Conservation (phyloP, 305 asterid species). For the Petunia hybrid region DNA sequence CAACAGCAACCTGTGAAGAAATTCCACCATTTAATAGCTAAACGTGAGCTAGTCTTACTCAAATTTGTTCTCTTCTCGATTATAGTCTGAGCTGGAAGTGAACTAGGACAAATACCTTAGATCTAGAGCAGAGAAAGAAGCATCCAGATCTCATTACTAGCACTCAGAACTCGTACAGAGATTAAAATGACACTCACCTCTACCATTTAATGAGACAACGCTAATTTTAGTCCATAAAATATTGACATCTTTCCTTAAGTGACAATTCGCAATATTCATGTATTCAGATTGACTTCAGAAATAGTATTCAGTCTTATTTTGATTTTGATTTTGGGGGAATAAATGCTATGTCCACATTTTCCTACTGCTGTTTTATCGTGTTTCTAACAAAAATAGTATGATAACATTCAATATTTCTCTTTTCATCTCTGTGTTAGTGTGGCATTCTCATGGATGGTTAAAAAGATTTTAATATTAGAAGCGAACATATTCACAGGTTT, state of each 20-base stretch:
- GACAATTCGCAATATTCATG: background rate
- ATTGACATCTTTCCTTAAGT: background rate
- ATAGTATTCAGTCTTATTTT: background rate
- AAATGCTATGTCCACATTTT: background rate
- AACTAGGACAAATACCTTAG: conserved; percentile 16
- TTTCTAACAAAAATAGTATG: background rate
- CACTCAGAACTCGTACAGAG: background rate
- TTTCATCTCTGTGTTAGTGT: background rate
- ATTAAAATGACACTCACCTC: background rate
- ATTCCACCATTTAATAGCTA: conserved; percentile 4
- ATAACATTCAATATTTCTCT: conserved; percentile 8
- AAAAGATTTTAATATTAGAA: background rate
- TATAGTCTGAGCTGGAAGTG: background rate
- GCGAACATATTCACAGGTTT: background rate
- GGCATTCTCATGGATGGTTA: background rate
- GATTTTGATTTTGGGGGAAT: background rate
- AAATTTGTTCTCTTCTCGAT: background rate
- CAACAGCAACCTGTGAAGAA: conserved; percentile 83
- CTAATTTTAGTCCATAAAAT: background rate
- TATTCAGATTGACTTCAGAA: background rate
- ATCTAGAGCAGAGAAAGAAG: background rate
- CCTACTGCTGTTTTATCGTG: background rate
- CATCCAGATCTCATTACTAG: background rate
- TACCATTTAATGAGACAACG: background rate
- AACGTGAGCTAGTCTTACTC: background rate